Evolutionary conservation across 2,329 filamentous ascomycete species (phyloP), one percentile per base, ranked within the genome.

Genomic region (Pyricularia pennisetigena): DNA sequence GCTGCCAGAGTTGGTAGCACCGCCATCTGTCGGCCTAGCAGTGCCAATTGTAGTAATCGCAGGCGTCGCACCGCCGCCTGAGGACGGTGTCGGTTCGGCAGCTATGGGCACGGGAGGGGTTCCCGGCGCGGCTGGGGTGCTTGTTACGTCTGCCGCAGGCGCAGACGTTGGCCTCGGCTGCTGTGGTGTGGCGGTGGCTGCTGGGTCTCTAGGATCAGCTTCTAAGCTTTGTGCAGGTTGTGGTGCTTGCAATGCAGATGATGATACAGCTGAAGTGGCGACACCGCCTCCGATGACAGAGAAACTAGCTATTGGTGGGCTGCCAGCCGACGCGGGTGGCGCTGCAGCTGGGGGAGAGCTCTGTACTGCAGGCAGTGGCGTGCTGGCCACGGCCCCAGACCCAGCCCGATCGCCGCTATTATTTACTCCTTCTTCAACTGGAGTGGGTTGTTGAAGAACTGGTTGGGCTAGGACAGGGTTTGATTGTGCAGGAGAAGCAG

Each of bases 61-160:
- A 5, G 41, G 41, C 41, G 41, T 49, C 41, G 41, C 41, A 49
- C 41, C 41, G 41, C 16, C 9, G 68, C 23, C 62, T 6, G 54
- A 30, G 62, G 66, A 49, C 9, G 65, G 29, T 1, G 28, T 64
- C 3, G 64, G 20, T 20, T 26, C 5, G 20, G 61, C 29, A n/a
- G 20, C 35, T 64, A 65, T 70, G 41, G 41, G 41, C 41, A 49
- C 16, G 41, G 41, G 16, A 49, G 41, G 16, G 68, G 72, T 71
- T 66, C 72, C 69, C 63, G 70, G 68, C 14, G 72, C 69, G 68
- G 74, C 75, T 75, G 66, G 54, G 49, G 49, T 62, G 54, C 35
- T 67, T 35, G 66, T 67, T 54, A 26, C n/a, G 30, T 28, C 16
- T 28, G 66, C n/a, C 29, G 20, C 16, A 49, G 41, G 41, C 41